phyloP scores from a whole-genome alignment of 2,329 filamentous ascomycete species.

The Pestalotiopsis sp. region DNA sequence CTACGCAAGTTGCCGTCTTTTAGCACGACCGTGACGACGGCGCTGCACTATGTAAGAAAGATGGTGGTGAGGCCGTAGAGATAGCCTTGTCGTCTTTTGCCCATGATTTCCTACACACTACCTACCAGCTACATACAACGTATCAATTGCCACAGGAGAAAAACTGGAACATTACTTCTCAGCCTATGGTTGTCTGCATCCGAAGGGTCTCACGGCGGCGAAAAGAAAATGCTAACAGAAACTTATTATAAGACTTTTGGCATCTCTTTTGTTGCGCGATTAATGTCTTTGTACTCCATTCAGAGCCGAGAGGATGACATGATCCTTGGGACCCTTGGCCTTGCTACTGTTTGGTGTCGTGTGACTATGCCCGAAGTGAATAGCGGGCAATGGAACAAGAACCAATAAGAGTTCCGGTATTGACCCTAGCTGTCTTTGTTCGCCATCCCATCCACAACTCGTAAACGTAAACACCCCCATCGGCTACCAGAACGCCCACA shows the following conservation, averaged over 20 bases:
- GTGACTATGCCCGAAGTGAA: conserved; percentile 1
- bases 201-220: neutral
- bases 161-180: neutral
- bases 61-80: neutral
- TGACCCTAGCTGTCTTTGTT: neutral
- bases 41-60: neutral
- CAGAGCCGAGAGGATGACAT: neutral
- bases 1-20: neutral
- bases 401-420: neutral
- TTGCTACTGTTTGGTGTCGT: conserved; percentile 2
- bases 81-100: neutral
- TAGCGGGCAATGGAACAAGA: neutral
- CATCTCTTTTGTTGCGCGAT: neutral
- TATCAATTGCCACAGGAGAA: neutral
- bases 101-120: neutral
- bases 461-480: neutral
- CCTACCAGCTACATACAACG: no score
- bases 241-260: neutral
- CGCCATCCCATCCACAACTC: neutral
- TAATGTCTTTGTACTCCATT: neutral
- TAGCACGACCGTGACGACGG: neutral
- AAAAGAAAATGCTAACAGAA: neutral
- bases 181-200: neutral
- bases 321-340: neutral
- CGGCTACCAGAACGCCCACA: neutral